Evolutionary conservation across 352 stramenopile genomes (phyloP).

Genomic region (Pythium biforme): DNA sequence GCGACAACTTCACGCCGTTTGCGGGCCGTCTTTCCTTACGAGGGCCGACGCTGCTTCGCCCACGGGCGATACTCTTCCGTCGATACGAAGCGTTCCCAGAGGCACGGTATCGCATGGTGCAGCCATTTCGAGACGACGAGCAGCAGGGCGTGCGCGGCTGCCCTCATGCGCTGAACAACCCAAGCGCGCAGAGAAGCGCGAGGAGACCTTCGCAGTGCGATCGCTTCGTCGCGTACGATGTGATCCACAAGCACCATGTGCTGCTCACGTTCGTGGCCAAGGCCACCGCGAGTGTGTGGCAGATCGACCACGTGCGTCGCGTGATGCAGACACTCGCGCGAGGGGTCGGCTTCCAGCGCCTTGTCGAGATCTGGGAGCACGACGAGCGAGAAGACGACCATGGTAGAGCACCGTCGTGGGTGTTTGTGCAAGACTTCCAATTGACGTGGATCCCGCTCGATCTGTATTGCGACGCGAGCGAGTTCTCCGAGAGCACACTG

Average conservation of each 20-base stretch:
- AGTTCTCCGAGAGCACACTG: constrained; percentile 46
- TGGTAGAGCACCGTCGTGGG: constrained; percentile 30
- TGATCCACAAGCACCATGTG: constrained; percentile 11
- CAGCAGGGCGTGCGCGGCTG: not conserved
- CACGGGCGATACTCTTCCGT: constrained; percentile 3
- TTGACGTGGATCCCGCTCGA: constrained; percentile 33
- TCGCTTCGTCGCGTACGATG: constrained; percentile 19
- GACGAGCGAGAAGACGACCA: not conserved
- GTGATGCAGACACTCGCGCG: constrained; percentile 36
- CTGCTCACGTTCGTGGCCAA: constrained; percentile 23
- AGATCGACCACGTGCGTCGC: constrained; percentile 46
- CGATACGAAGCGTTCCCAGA: constrained; percentile 19
- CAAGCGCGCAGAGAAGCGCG: not conserved
- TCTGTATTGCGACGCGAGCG: constrained; percentile 25
- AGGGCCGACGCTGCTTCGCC: not conserved
- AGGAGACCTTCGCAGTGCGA: not conserved
- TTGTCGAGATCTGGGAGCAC: constrained; percentile 49
- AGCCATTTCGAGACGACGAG: constrained; percentile 8
- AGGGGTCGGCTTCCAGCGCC: constrained; percentile 37
- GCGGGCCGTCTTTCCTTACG: not conserved
- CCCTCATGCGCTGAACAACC: not conserved
- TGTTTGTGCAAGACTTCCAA: constrained; percentile 55
- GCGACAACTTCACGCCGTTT: not conserved
- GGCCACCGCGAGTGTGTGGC: constrained; percentile 27
- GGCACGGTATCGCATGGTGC: constrained; percentile 12